Evolutionary conservation across 345 rosid species (phyloP).

Genomic region (Trapa incisa): DNA sequence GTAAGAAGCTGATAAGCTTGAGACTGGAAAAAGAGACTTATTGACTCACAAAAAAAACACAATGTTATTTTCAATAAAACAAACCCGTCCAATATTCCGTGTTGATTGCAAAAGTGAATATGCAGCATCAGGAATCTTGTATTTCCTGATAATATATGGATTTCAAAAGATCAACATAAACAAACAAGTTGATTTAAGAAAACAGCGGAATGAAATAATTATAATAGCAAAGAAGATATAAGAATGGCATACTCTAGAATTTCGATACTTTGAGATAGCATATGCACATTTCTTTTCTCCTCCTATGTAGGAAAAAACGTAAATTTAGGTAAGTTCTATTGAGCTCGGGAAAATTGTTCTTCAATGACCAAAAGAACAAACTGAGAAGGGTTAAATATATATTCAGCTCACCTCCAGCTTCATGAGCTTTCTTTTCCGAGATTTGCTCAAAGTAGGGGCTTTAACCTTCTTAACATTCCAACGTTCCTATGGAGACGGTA

Average conservation of each 20-base stretch:
- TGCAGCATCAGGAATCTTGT: conserved; percentile 49
- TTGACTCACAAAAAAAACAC: not conserved
- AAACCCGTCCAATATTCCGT: conserved; percentile 48
- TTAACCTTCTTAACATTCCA: conserved; percentile 18
- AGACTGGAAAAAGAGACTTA: not conserved
- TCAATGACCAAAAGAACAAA: not conserved
- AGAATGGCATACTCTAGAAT: conserved; percentile 39
- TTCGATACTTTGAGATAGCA: conserved; percentile 37
- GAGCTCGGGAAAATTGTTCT: not conserved
- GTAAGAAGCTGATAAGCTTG: conserved; percentile 4
- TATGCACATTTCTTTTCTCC: conserved; percentile 38
- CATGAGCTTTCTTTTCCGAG: conserved; percentile 57
- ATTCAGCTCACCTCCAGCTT: conserved; percentile 41
- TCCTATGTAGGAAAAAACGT: conserved; percentile 24
- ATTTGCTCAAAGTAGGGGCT: conserved; percentile 31
- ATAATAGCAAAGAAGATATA: not conserved
- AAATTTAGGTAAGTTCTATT: not conserved
- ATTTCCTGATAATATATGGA: conserved; percentile 34
- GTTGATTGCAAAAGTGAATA: conserved; percentile 58
- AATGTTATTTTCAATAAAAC: conserved; percentile 12
- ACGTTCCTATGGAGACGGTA: not conserved
- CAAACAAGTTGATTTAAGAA: not conserved
- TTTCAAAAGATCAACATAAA: not conserved
- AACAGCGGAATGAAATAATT: not conserved
- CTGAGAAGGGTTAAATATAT: not conserved